phyloP scores from a whole-genome alignment of 2,329 filamentous ascomycete species.

The Apiospora saccharicola region DNA sequence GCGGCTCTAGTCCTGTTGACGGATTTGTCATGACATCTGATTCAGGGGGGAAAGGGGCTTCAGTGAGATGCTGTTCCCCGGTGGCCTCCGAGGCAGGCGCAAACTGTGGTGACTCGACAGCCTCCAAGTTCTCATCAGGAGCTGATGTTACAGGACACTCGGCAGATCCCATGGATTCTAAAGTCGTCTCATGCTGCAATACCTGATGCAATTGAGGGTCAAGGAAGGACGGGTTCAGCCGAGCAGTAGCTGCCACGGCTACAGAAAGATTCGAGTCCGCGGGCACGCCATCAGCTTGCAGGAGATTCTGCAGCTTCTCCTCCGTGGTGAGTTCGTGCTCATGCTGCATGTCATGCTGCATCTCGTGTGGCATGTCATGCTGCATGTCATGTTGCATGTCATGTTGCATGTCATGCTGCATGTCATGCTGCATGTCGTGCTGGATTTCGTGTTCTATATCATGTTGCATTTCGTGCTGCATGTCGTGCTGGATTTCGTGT shows the following conservation, averaged over 20 bases:
- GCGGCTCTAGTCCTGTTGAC: background rate
- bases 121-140: background rate
- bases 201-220: conserved; percentile 54
- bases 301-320: conserved; percentile 58
- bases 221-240: conserved; percentile 61
- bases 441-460: background rate
- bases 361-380: background rate
- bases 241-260: conserved; percentile 63
- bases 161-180: conserved; percentile 28
- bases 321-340: conserved; percentile 52
- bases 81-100: background rate
- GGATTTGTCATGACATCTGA: background rate
- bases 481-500: background rate
- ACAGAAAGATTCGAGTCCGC: conserved; percentile 61
- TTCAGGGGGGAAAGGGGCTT: background rate
- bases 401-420: conserved; percentile 24
- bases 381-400: conserved; percentile 6
- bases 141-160: conserved; percentile 20
- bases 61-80: background rate
- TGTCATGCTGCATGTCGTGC: background rate
- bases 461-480: background rate
- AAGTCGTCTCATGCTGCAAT: conserved; percentile 33
- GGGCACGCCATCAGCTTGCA: conserved; percentile 47
- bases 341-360: conserved; percentile 24
- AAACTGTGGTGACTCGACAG: conserved; percentile 6